phyloP scores from a whole-genome alignment of 768 basidiomycete species.

The Xerocomellus chrysenteron region DNA sequence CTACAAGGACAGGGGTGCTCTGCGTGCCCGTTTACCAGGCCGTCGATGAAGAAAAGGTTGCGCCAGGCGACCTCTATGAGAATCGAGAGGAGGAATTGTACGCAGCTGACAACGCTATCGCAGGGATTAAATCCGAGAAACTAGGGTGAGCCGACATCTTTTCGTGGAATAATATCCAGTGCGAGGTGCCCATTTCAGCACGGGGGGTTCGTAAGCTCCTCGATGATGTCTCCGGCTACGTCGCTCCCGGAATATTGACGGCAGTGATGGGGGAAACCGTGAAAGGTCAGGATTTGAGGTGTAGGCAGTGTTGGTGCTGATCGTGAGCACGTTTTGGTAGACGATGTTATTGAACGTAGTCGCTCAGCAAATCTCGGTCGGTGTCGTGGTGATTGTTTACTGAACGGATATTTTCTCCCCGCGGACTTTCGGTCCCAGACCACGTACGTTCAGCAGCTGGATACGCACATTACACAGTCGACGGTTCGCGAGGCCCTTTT shows the following conservation, averaged over 20 bases:
- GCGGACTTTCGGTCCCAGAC: conserved; percentile 66
- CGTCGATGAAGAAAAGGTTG: conserved; percentile 19
- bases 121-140: conserved; percentile 14
- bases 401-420: conserved; percentile 55
- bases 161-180: conserved; percentile 73
- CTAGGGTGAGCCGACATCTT: conserved; percentile 40
- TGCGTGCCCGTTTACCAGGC: background rate
- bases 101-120: background rate
- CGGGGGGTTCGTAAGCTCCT: conserved; percentile 42
- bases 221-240: conserved; percentile 49
- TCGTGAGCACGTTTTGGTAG: conserved; percentile 20
- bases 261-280: conserved; percentile 49
- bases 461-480: conserved; percentile 69
- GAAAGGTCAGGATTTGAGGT: conserved; percentile 18
- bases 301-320: background rate
- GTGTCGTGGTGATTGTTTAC: conserved; percentile 55
- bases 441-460: conserved; percentile 62
- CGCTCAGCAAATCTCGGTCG: conserved; percentile 47
- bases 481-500: conserved; percentile 81
- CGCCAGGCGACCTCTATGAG: background rate
- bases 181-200: conserved; percentile 50
- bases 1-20: conserved; percentile 15
- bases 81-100: background rate
- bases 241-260: conserved; percentile 49
- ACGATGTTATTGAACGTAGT: conserved; percentile 61